Conservation (phyloP, 495 filamentous ascomycete genomes). For the Saxophila tyrrhenica region DNA sequence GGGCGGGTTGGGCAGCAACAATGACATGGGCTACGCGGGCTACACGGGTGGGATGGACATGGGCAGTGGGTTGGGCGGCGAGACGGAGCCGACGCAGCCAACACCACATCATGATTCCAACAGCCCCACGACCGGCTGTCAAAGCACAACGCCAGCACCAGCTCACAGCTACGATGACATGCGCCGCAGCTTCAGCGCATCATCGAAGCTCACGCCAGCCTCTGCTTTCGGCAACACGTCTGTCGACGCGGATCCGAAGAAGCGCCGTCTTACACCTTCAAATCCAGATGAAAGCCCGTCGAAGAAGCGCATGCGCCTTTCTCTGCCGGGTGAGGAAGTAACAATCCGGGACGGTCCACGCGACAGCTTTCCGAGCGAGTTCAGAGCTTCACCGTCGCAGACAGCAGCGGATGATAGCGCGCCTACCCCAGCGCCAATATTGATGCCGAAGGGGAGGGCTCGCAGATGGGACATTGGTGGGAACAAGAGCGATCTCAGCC, state of each 20-base stretch:
- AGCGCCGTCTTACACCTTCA: not conserved
- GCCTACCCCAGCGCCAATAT: not conserved
- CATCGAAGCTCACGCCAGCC: not conserved
- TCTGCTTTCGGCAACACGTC: not conserved
- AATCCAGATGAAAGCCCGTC: not conserved
- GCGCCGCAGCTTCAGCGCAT: conserved; percentile 3
- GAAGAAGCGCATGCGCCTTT: conserved; percentile 2
- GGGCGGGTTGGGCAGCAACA: no score
- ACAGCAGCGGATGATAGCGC: not conserved
- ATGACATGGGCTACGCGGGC: no score
- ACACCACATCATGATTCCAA: not conserved
- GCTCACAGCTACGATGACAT: not conserved
- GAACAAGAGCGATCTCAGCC: not conserved
- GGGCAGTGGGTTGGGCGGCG: no score
- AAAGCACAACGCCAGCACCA: not conserved
- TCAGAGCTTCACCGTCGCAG: not conserved
- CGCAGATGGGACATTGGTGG: not conserved
- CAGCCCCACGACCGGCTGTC: not conserved
- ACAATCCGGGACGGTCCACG: not conserved
- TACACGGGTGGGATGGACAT: no score
- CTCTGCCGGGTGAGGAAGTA: not conserved
- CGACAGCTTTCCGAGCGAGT: not conserved
- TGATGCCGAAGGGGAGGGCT: not conserved
- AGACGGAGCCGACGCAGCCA: not conserved
- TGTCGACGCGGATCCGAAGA: not conserved